Evolutionary conservation across 2,329 filamentous ascomycete genomes (phyloP).

Genomic region (Colletotrichum abscissum): DNA sequence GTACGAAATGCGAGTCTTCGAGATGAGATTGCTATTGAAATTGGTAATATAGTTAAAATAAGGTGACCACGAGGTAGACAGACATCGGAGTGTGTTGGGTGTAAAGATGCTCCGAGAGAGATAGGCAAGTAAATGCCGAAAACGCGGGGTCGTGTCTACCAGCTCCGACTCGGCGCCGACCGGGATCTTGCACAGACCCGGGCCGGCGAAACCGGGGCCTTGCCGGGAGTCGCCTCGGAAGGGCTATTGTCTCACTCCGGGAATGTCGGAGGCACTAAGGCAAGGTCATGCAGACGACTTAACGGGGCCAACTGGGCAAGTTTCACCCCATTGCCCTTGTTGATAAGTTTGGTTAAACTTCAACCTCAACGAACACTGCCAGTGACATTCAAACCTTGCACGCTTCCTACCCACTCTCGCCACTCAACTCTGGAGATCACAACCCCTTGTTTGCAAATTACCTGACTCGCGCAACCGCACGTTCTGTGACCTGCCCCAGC

Average conservation of each 20-base stretch:
- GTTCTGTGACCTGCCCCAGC: not conserved
- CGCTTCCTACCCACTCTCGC: not conserved
- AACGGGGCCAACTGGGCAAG: too few relatives aligned
- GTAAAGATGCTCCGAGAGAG: not conserved
- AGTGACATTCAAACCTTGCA: not conserved
- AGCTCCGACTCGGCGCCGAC: constrained; percentile 28
- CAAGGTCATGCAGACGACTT: not conserved
- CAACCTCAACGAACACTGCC: not conserved
- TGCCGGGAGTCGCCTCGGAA: not conserved
- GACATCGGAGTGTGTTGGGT: not conserved
- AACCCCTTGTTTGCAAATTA: not conserved
- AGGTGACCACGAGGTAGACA: not conserved
- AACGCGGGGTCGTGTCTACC: constrained; percentile 10
- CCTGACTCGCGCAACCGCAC: constrained; percentile 27
- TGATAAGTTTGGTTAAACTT: constrained; percentile 4
- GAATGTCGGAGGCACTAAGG: not conserved
- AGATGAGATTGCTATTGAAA: not conserved
- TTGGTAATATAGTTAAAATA: not conserved
- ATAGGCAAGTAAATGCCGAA: not conserved
- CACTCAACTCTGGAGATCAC: not conserved
- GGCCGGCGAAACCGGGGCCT: constrained; percentile 2
- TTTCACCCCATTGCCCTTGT: not conserved
- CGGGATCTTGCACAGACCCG: not conserved
- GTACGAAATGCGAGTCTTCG: not conserved
- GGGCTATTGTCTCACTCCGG: not conserved